Evolutionary conservation across 495 filamentous ascomycete species (phyloP).

Genomic region (Penicillium desertorum): DNA sequence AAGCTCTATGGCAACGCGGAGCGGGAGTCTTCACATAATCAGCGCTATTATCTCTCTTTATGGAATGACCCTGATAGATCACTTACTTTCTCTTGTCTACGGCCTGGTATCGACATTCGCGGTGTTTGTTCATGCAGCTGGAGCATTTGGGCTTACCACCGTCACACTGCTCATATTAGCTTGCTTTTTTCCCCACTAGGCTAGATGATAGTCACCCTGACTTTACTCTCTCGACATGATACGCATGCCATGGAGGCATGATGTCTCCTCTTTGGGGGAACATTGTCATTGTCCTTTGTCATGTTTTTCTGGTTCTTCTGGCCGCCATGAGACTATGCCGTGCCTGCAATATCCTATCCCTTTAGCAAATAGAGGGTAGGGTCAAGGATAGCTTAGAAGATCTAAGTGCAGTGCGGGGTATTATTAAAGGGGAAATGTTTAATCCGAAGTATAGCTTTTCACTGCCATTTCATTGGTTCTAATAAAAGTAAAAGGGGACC

Average conservation of each 20-base stretch:
- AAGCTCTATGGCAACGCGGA: constrained; percentile 27
- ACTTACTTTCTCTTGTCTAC: constrained; percentile 33
- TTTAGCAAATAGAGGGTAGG: background rate
- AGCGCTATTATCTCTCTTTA: background rate
- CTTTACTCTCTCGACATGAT: constrained; percentile 32
- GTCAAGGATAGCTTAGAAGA: background rate
- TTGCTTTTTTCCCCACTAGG: background rate
- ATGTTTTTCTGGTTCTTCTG: background rate
- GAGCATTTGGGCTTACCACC: constrained; percentile 23
- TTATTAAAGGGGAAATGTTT: constrained; percentile 4
- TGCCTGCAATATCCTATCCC: no score
- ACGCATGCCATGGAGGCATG: constrained; percentile 32
- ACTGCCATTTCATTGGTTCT: no score
- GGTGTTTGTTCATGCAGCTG: constrained; percentile 23
- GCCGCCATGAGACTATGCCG: background rate
- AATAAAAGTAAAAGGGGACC: no score
- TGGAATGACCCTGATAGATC: background rate
- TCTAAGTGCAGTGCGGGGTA: background rate
- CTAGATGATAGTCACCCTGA: constrained; percentile 23
- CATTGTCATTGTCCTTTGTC: background rate
- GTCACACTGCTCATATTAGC: constrained; percentile 23
- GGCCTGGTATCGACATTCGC: constrained; percentile 24
- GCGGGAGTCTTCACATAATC: constrained; percentile 12
- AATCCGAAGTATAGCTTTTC: constrained; percentile 1
- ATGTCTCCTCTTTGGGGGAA: background rate